Percentiles rank a stretch among this genome's conserved stretches.
Conservation (phyloP, 2,329 filamentous ascomycete genomes). For the Chalara sp. region DNA sequence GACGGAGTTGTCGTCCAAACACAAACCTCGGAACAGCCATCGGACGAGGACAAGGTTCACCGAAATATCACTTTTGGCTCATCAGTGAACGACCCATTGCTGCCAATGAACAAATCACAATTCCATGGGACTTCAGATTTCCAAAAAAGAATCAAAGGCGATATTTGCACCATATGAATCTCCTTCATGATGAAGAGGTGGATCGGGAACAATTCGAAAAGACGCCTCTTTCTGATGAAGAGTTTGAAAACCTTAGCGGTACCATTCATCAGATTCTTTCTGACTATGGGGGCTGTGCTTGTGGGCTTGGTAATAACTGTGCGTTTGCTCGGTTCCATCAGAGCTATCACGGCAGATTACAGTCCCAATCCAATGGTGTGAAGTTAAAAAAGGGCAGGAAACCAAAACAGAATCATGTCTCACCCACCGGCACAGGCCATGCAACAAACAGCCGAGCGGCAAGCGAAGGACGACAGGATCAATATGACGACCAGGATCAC, state of each 20-base stretch:
- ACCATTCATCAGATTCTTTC: conserved; percentile 67
- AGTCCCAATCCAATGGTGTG: conserved; percentile 35
- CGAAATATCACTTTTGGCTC: conserved; percentile 86
- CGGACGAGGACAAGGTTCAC: conserved; percentile 51
- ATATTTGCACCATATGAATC: conserved; percentile 52
- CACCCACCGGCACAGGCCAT: conserved; percentile 55
- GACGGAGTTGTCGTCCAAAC: conserved; percentile 87
- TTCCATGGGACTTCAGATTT: conserved; percentile 61
- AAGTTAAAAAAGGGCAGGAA: conserved; percentile 35
- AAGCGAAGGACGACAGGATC: conserved; percentile 54
- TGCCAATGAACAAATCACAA: conserved; percentile 55
- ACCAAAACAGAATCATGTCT: conserved; percentile 45
- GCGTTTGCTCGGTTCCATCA: conserved; percentile 58
- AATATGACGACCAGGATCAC: conserved; percentile 45
- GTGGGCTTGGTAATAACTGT: conserved; percentile 56
- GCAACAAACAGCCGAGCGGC: conserved; percentile 56
- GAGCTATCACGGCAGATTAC: conserved; percentile 44
- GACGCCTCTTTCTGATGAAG: conserved; percentile 39
- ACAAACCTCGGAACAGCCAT: conserved; percentile 78
- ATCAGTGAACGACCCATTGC: conserved; percentile 73
- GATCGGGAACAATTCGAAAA: conserved; percentile 22
- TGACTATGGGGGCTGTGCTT: conserved; percentile 76
- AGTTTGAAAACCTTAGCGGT: conserved; percentile 52
- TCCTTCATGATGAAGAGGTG: conserved; percentile 50
- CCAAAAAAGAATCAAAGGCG: conserved; percentile 47